Conservation (phyloP, 2,329 filamentous ascomycete species). For the Claviceps digitariae region DNA sequence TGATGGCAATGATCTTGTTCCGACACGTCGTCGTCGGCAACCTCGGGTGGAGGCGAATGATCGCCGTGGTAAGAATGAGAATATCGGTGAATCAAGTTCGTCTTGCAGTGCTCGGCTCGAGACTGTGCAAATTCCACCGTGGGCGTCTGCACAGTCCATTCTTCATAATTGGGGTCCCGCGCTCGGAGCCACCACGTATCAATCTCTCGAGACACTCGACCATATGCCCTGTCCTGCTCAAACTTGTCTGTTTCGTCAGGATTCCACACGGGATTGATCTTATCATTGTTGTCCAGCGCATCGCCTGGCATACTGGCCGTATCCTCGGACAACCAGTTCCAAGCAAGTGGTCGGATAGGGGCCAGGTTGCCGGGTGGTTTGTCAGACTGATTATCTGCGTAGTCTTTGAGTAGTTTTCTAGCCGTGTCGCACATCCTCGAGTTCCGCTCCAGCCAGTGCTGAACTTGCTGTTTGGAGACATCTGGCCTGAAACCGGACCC, state of each 20-base stretch:
- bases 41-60: slow-evolving; percentile 23
- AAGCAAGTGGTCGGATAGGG: slow-evolving; percentile 36
- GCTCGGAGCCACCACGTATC: slow-evolving; percentile 52
- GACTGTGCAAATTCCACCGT: slow-evolving; percentile 45
- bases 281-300: slow-evolving; percentile 25
- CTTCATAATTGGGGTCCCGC: slow-evolving; percentile 45
- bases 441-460: slow-evolving; percentile 50
- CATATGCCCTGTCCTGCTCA: slow-evolving; percentile 44
- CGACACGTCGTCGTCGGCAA: slow-evolving; percentile 25
- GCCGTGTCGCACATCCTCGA: slow-evolving; percentile 45
- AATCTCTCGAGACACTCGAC: slow-evolving; percentile 49
- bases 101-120: slow-evolving; percentile 44
- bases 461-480: slow-evolving; percentile 44
- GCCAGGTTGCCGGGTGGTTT: slow-evolving; percentile 36
- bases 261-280: slow-evolving; percentile 35
- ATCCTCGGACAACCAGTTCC: slow-evolving; percentile 39
- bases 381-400: slow-evolving; percentile 35
- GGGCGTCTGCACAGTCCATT: slow-evolving; percentile 45
- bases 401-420: slow-evolving; percentile 38
- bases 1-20: slow-evolving; percentile 24
- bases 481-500: slow-evolving; percentile 40
- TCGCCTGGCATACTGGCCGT: slow-evolving; percentile 17
- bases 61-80: slow-evolving; percentile 30
- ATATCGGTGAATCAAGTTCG: slow-evolving; percentile 44
- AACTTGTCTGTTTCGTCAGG: slow-evolving; percentile 41